Base-by-base conservation (phyloP, 1,139 yeast species). In the Chernovozyma aurita region DNA sequence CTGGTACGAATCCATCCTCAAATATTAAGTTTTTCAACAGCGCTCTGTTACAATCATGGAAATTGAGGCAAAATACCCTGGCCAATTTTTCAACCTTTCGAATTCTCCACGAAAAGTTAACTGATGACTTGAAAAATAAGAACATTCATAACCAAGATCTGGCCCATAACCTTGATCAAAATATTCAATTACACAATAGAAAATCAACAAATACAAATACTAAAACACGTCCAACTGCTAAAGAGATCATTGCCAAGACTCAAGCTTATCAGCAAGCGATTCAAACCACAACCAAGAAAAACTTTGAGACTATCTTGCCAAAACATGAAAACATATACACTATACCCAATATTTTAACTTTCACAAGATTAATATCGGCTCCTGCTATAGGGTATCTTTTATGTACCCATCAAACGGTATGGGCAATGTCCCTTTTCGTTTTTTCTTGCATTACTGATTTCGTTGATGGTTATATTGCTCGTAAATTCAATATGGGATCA, bases 391-490 rank as follows among this genome's bases (percentile, higher is more conserved):
- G 97, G 0, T 85, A 83, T 49, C 73, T 78, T 47, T 78, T 92
- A 6, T 69, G 85, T 15, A 64, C 75, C 14, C 78, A 80, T 11
- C 73, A 84, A 30, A 63, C 83, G 2, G 60, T 67, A 12, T 63
- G 72, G 34, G 95, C 97, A 0, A 63, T 87, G 35, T 73, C 78
- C 3, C 55, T 92, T 15, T 92, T 92, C 57, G 71, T 80, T 0
- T 87, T 86, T 50, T 88, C 97, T 0, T 85, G 97, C 47, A 56
- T 88, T 9, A 90, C 98, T 0, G 99, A 94, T 56, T 81, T 85
- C 47, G 61, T 90, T 18, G 99, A 94, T 57, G 98, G 99, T 0
- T 85, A 63, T 52, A 77, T 94, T 46, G 98, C 99, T 8, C 70
- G 99, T 37, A 73, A 61, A 42, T 90, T 62, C 65, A 80, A 87